Evolutionary conservation across 176 grass and related monocot species (phyloP), one percentile per base, ranked within the genome.

Genomic region (Phyllostachys edulis): DNA sequence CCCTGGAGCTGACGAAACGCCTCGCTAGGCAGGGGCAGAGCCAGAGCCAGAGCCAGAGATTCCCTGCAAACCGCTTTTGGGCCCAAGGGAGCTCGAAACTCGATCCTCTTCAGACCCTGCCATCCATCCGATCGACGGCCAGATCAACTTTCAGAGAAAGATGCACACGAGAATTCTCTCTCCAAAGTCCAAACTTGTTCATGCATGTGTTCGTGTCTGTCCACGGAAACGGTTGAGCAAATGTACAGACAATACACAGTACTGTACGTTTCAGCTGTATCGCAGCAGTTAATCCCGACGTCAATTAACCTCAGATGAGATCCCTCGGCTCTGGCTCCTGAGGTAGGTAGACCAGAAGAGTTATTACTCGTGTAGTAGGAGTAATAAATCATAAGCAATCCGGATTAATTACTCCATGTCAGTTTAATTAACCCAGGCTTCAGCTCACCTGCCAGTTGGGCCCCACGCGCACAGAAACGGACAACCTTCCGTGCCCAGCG

Each of bases 401-500:
- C 74, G 3, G 23, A 13, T 87, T 81, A 60, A 75, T 49, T 76
- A 67, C 64, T 65, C 26, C 16, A 40, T 37, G 37, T 51, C 59
- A 67, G 40, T 61, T 86, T 82, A 90, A 81, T 90, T 82, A 87
- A 78, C 54, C 81, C 1, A 11, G 13, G 60, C 24, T 49, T 51
- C 63, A 27, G 4, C 20, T 59, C 41, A 18, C 26, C 73, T 79
- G 73, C 63, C 62, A n/a, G 12, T 0, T 9, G 50, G 49, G 20
- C 62, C 75, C 49, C 66, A 63, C 60, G 1, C 9, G 62, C 62
- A 63, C 80, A 76, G 69, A 90, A 90, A 90, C 75, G 36, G 80
- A 84, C 89, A 90, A 69, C 69, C 84, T 68, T 86, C 66, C 78
- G 73, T 82, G 79, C 72, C 40, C 79, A 16, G 78, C 64, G 55